Base-by-base conservation (phyloP, 2,329 filamentous ascomycete species). In the Trichoderma simmonsii region DNA sequence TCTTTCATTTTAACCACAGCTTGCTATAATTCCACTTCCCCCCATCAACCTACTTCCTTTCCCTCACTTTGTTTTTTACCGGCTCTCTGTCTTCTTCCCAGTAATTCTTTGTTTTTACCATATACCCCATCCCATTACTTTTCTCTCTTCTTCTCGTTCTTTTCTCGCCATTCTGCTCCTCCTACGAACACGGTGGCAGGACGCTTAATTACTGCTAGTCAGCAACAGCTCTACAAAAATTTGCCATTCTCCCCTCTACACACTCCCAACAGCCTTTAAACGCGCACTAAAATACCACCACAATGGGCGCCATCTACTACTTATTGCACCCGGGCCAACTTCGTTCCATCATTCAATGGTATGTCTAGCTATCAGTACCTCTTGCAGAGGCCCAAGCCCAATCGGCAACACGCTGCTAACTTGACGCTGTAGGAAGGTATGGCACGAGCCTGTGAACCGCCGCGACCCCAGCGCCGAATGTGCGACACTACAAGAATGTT, bases 371-470 rank as follows among this genome's bases (percentile, higher is more conserved):
- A 15, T 9, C 2, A 6, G 85, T 78, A 70, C 15, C 26, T 51
- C 26, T 32, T 15, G n/a, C 5, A 36, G 57, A 11, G 30, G 32
- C 12, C 43, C 43, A 51, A 21, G 43, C 4, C 28, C 57, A 4
- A n/a, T 51, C 12, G 5, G n/a, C 18, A 34, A 63, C 56, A 18
- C 21, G 8, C 32, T 72, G 57, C 77, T 79, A 66, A 78, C 77
- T 67, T 59, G 6, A 36, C 51, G 32, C 73, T 63, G 21, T 79
- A 97, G 94, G 94, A 97, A 97, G 85, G 85, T 97, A 77, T 98
- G 95, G 94, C 96, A 98, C 85, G 94, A 97, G 75, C 92, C 96
- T 14, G 94, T 97, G 24, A 94, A 98, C 85, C 89, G 87, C 80
- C 93, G 95, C 79, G 88, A 97, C 79, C 87, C 89, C 75, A 85